Percentiles rank a stretch among this genome's conserved stretches.
Conservation (phyloP, 208 protist genomes). For the Trypanosoma congolense region DNA sequence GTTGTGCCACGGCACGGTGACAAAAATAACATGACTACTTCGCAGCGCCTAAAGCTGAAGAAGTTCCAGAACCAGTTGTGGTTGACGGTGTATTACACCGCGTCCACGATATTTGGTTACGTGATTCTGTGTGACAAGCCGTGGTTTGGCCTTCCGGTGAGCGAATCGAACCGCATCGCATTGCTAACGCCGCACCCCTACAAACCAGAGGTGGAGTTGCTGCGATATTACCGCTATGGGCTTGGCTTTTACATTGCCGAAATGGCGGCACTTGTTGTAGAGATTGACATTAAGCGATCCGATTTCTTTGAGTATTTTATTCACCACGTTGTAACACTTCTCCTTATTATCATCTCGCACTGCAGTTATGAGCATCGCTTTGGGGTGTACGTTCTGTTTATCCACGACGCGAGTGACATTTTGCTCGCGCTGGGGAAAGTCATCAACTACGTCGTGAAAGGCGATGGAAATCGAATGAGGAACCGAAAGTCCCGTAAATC, state of each 20-base stretch:
- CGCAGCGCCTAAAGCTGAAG: slow-evolving; percentile 30
- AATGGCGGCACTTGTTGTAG: slow-evolving; percentile 43
- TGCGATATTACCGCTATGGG: slow-evolving; percentile 64
- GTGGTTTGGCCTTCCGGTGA: slow-evolving; percentile 53
- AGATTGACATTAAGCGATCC: slow-evolving; percentile 44
- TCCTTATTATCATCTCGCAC: slow-evolving; percentile 55
- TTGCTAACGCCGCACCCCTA: slow-evolving; percentile 53
- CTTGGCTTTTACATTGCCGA: slow-evolving; percentile 69
- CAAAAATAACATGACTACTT: slow-evolving; percentile 22
- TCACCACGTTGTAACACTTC: slow-evolving; percentile 60
- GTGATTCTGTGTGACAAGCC: slow-evolving; percentile 43
- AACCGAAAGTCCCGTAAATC: background rate
- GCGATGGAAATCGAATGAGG: slow-evolving; percentile 20
- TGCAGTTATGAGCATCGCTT: slow-evolving; percentile 57
- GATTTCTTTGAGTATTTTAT: slow-evolving; percentile 66
- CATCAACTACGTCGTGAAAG: slow-evolving; percentile 51
- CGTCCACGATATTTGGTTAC: slow-evolving; percentile 50
- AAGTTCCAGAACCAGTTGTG: slow-evolving; percentile 81
- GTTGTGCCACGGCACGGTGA: slow-evolving; percentile 26
- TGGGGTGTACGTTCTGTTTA: slow-evolving; percentile 64
- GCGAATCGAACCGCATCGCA: slow-evolving; percentile 23
- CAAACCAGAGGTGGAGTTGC: slow-evolving; percentile 29
- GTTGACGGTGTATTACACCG: slow-evolving; percentile 56
- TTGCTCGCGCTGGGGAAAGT: slow-evolving; percentile 53
- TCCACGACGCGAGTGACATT: slow-evolving; percentile 74